phyloP scores from a whole-genome alignment of 371 early-diverging fungal species.

The Mortierella sp. region DNA sequence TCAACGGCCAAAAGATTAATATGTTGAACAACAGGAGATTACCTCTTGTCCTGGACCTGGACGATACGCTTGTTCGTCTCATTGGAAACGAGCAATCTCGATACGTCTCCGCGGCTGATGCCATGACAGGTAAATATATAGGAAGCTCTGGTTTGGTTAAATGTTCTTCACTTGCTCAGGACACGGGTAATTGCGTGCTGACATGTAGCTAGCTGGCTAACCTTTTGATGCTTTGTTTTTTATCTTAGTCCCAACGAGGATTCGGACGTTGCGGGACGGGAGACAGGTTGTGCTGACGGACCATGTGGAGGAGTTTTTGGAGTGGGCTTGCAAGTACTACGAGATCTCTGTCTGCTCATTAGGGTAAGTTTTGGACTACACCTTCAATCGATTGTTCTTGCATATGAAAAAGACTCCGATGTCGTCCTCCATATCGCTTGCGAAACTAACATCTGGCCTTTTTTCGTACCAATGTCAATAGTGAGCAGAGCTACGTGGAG shows the following conservation, averaged over 20 bases:
- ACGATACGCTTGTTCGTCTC: slow-evolving; percentile 83
- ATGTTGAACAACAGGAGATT: slow-evolving; percentile 65
- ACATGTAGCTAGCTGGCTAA: not conserved
- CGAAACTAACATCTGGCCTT: not conserved
- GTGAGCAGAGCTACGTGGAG: slow-evolving; percentile 84
- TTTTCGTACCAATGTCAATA: slow-evolving; percentile 11
- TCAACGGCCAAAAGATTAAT: slow-evolving; percentile 53
- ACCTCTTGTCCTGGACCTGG: slow-evolving; percentile 84
- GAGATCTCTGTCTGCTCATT: slow-evolving; percentile 86
- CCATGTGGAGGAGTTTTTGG: slow-evolving; percentile 80
- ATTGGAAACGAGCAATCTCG: slow-evolving; percentile 77
- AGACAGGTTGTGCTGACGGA: slow-evolving; percentile 78
- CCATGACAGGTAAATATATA: slow-evolving; percentile 42
- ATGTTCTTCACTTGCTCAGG: not conserved
- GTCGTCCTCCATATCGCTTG: not conserved
- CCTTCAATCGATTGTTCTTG: not conserved
- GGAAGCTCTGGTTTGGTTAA: not conserved
- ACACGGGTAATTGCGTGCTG: not conserved
- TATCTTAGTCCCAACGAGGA: slow-evolving; percentile 69
- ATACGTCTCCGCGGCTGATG: slow-evolving; percentile 76
- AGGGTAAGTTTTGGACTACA: slow-evolving; percentile 62
- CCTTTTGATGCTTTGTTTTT: not conserved
- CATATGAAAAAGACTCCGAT: not conserved
- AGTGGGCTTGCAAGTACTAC: slow-evolving; percentile 78
- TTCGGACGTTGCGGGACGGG: slow-evolving; percentile 74